Evolutionary conservation across 352 stramenopile species (phyloP), one percentile per base, ranked within the genome.

Genomic region (Phytophthora hybrid): DNA sequence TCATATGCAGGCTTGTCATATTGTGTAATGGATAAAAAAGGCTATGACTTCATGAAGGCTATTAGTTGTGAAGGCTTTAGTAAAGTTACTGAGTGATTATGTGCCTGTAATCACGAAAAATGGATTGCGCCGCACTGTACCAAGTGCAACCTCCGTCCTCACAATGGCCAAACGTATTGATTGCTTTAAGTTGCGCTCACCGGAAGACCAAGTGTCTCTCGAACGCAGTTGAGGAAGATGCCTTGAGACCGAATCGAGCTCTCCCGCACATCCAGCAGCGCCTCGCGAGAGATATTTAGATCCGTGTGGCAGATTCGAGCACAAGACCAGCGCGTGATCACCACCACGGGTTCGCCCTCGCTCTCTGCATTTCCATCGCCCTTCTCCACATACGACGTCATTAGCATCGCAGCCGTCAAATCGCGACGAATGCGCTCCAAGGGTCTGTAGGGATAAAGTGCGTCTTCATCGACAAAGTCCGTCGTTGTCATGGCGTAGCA

Each of bases 381-480:
- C 31, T 65, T 62, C 10, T 78, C 65, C 44, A 78, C 21, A 55
- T 74, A 81, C 13, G 71, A 73, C 21, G 63, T 66, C n/a, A 70
- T 6, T 6, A 67, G 59, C 68, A 87, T 69, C 21, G 81, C 75
- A 31, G 66, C 71, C 14, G 66, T 82, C 2, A 66, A 55, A 26
- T 88, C 81, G 11, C 82, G 76, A 5, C 81, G 77, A 23, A 88
- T 32, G 16, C 83, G 78, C 29, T 81, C 63, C 4, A 76, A 44
- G 7, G 79, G 73, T 2, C 70, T 76, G 26, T 90, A 90, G 29
- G 83, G 83, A 47, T 86, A 83, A 29, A 84, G 31, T 0, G 74
- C 79, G 60, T 90, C 82, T 10, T 78, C 70, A 41, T 90, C 77
- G 21, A 84, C 77, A 52, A 72, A 87, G 62, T 90, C 80, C 16